phyloP scores from a whole-genome alignment of 129 eudicot species.

The Arctium minus region DNA sequence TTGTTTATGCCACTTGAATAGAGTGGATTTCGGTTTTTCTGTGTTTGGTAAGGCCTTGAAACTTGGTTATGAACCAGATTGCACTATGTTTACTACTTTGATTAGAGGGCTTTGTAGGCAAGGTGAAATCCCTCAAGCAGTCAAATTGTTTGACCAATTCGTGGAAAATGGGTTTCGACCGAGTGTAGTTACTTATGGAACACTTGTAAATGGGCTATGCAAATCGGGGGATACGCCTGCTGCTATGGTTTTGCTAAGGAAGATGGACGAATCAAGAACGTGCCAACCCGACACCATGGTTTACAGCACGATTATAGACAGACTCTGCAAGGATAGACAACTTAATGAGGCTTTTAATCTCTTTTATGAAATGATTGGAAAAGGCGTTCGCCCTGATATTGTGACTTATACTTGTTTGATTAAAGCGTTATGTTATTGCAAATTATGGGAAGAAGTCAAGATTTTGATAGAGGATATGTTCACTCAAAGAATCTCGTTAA shows the following conservation, averaged over 20 bases:
- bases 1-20: conserved; percentile 22
- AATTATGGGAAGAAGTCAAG: conserved; percentile 16
- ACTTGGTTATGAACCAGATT: conserved; percentile 18
- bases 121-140: conserved; percentile 9
- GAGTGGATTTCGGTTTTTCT: conserved; percentile 15
- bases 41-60: conserved; percentile 18
- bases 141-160: conserved; percentile 25
- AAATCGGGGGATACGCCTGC: conserved; percentile 18
- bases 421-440: conserved; percentile 22
- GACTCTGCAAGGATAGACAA: conserved; percentile 9
- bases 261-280: background rate
- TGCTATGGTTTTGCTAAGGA: conserved; percentile 16
- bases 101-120: conserved; percentile 24
- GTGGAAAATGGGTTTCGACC: background rate
- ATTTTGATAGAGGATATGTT: conserved; percentile 24
- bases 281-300: background rate
- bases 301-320: conserved; percentile 19
- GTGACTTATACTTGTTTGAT: conserved; percentile 28
- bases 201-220: conserved; percentile 29
- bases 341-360: conserved; percentile 14
- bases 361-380: conserved; percentile 17
- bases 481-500: background rate
- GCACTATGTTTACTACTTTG: conserved; percentile 16
- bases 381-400: conserved; percentile 19
- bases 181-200: conserved; percentile 21